Evolutionary conservation across 306 rosid species (phyloP), one percentile per base, ranked within the genome.

Genomic region (Trifolium fragiferum): DNA sequence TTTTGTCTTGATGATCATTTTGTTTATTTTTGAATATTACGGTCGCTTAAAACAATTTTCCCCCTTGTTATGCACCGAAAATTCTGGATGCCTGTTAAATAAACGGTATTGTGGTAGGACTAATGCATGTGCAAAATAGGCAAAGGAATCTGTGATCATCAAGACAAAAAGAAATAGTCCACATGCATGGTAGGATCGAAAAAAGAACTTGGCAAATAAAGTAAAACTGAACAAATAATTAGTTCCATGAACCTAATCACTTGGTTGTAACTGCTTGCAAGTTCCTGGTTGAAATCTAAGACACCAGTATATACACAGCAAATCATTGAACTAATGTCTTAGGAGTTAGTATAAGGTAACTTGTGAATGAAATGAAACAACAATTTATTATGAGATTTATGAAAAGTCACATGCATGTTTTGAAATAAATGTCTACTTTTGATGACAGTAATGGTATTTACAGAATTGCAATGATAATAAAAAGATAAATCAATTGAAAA

Each of bases 391-490:
- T 49, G 78, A 80, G 83, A 86, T 76, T 70, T 82, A 68, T 77
- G 86, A 78, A 80, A 83, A 74, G 87, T 86, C 91, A 81, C 83
- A 74, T 84, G 92, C 89, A 84, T 78, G 89, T 74, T 84, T 67
- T 85, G 85, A 84, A 78, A 80, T 82, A 90, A 91, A 90, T 85
- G 90, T 87, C 87, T 78, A 80, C 80, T 84, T 82, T 81, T 73
- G 81, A 69, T 75, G 77, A 75, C 38, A 83, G 90, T 80, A 68
- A 82, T 76, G 83, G 87, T 84, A 93, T 91, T 89, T 93, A 93
- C 96, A 90, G 78, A 87, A 80, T 86, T 66, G 89, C 87, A 87
- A 89, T 84, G 80, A 85, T 80, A 81, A 86, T 81, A 75, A 76
- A 74, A 74, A 51, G 72, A 82, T 51, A 68, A 73, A 69, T 63